These are phyloP conservation scores for Penicillium hesseltinei DNA, from an alignment of 2,329 filamentous ascomycete genomes.

Conservation along the genomic window DNA sequence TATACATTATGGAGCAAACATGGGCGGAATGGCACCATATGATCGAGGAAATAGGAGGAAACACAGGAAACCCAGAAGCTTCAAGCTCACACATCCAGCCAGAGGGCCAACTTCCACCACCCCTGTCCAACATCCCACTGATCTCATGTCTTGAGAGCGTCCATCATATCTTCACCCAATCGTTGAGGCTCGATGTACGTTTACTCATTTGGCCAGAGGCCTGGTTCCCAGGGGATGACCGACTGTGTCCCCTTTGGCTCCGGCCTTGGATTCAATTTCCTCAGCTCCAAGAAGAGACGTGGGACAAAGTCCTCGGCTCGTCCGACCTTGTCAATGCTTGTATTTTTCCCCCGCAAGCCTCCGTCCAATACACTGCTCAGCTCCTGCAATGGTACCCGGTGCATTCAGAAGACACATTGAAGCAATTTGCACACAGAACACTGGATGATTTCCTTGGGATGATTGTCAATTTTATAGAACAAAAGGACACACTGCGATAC, in stretches of 20 bases:
- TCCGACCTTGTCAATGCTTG: neutral
- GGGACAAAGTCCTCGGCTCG: neutral
- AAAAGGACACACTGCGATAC: neutral
- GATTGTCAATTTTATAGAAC: neutral
- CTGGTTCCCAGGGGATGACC: neutral
- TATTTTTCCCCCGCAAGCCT: neutral
- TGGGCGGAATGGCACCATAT: neutral
- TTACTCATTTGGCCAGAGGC: neutral
- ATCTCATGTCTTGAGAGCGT: neutral
- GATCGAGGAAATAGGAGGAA: neutral
- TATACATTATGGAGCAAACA: neutral
- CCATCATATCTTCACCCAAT: neutral
- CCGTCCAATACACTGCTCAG: neutral
- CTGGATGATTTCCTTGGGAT: neutral
- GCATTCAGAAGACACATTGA: neutral
- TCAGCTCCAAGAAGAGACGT: neutral
- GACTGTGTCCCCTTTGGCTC: neutral
- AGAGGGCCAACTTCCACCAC: neutral
- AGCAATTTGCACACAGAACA: neutral
- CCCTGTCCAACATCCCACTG: neutral
- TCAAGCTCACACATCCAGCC: neutral
- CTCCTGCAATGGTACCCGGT: neutral
- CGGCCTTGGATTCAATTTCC: constrained; percentile 1
- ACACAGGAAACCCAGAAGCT: neutral
- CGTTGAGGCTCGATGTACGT: neutral